Conservation (phyloP, 2,329 filamentous ascomycete genomes). For the Ophiocordyceps polyrhachis-furcata region DNA sequence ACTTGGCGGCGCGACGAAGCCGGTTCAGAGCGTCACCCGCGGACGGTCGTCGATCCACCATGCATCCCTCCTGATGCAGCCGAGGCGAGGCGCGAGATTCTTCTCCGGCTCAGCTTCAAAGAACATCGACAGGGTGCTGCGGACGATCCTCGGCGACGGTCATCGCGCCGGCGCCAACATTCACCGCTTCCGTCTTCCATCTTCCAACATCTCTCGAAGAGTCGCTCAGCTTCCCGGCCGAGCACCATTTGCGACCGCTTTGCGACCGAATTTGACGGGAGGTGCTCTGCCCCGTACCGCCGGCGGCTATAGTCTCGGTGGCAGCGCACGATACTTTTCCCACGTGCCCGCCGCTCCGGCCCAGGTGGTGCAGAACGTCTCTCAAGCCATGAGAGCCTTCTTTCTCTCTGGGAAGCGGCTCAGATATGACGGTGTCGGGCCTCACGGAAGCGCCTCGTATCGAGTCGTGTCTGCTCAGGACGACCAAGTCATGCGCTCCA, state of each 20-base stretch:
- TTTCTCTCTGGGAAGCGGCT: slow-evolving; percentile 79
- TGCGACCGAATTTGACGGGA: slow-evolving; percentile 83
- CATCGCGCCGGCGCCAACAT: slow-evolving; percentile 14
- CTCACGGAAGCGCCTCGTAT: slow-evolving; percentile 61
- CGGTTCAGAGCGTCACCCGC: slow-evolving; percentile 20
- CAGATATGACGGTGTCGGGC: slow-evolving; percentile 62
- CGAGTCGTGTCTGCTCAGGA: slow-evolving; percentile 58
- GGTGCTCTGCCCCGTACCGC: slow-evolving; percentile 69
- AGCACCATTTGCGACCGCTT: slow-evolving; percentile 70
- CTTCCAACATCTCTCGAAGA: slow-evolving; percentile 28
- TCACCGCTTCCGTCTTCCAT: slow-evolving; percentile 29
- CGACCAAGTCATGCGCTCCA: slow-evolving; percentile 50
- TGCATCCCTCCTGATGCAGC: slow-evolving; percentile 30
- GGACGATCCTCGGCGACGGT: slow-evolving; percentile 31
- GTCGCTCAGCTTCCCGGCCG: slow-evolving; percentile 48
- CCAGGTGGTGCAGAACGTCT: slow-evolving; percentile 91
- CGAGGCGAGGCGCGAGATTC: slow-evolving; percentile 24
- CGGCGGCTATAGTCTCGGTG: slow-evolving; percentile 65
- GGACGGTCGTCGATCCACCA: slow-evolving; percentile 34
- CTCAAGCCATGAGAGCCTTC: slow-evolving; percentile 78
- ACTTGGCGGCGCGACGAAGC: slow-evolving; percentile 23
- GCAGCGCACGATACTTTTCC: slow-evolving; percentile 74
- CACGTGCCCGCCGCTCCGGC: slow-evolving; percentile 71
- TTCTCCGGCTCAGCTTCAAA: slow-evolving; percentile 24
- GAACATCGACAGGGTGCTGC: slow-evolving; percentile 25